Evolutionary conservation across 2,329 filamentous ascomycete genomes (phyloP).

Genomic region (Myriangium duriaei): DNA sequence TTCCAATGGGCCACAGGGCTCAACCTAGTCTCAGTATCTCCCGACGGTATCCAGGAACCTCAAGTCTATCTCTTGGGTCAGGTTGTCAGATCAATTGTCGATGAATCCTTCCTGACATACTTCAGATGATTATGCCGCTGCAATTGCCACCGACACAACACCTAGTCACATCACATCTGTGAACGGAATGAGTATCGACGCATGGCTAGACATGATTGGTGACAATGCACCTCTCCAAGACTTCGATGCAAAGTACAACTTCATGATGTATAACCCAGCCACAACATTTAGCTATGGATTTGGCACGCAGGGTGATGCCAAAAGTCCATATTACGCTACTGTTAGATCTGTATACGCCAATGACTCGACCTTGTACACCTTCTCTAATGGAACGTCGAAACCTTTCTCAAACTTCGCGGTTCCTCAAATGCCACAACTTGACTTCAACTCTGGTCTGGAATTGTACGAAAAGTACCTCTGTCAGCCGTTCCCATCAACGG

Average conservation of each 20-base stretch:
- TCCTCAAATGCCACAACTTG: no score
- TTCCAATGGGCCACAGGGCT: no score
- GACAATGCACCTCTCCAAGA: slow-evolving; percentile 25
- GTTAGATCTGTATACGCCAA: no score
- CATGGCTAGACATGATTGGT: slow-evolving; percentile 23
- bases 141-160: slow-evolving; percentile 8
- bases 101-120: no score
- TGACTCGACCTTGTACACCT: no score
- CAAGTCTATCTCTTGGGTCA: no score
- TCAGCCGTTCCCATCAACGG: no score
- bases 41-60: slow-evolving; percentile 24
- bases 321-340: slow-evolving; percentile 12
- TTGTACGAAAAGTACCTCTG: no score
- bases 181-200: slow-evolving; percentile 23
- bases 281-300: slow-evolving; percentile 21
- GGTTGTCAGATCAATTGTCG: no score
- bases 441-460: no score
- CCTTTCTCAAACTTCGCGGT: no score
- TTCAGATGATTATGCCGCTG: slow-evolving; percentile 19
- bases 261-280: slow-evolving; percentile 25
- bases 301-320: slow-evolving; percentile 1
- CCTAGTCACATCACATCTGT: slow-evolving; percentile 27
- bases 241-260: slow-evolving; percentile 29
- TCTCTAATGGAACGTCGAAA: no score
- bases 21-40: slow-evolving; percentile 20